Percentiles rank a stretch among this genome's conserved stretches.
Evolutionary conservation across 1,284 basidiomycete genomes (phyloP).

Genomic region (Quambalaria eucalypti): DNA sequence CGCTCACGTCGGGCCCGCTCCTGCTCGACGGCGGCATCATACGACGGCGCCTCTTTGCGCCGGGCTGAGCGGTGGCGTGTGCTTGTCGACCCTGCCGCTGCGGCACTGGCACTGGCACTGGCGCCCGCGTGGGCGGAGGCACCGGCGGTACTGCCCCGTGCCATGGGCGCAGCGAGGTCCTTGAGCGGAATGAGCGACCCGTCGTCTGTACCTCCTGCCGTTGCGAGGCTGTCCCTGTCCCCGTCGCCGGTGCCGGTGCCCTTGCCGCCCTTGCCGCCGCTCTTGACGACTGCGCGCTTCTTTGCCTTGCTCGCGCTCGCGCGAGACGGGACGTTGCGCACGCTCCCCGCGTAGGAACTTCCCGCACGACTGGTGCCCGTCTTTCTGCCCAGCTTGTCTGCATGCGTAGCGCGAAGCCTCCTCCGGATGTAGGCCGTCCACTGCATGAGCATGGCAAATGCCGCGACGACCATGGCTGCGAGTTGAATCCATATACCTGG

Average conservation of each 20-base stretch:
- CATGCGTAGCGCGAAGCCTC: background rate
- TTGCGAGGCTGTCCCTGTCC: background rate
- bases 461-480: background rate
- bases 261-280: background rate
- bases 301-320: background rate
- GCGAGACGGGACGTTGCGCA: too few species aligned
- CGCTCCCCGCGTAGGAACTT: background rate
- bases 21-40: background rate
- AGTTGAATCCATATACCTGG: background rate
- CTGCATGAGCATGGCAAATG: background rate
- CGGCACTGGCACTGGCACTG: background rate
- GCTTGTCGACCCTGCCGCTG: background rate
- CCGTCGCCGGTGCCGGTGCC: background rate
- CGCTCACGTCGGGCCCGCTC: background rate
- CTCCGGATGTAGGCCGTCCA: background rate
- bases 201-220: background rate
- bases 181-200: background rate
- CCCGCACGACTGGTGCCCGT: background rate
- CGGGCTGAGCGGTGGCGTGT: background rate
- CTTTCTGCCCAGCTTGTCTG: background rate
- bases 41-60: background rate
- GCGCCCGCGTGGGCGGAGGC: background rate
- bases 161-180: background rate
- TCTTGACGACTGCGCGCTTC: background rate
- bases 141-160: background rate